Conservation (phyloP, 2,329 filamentous ascomycete species). For the Ceratocystis ficicola region DNA sequence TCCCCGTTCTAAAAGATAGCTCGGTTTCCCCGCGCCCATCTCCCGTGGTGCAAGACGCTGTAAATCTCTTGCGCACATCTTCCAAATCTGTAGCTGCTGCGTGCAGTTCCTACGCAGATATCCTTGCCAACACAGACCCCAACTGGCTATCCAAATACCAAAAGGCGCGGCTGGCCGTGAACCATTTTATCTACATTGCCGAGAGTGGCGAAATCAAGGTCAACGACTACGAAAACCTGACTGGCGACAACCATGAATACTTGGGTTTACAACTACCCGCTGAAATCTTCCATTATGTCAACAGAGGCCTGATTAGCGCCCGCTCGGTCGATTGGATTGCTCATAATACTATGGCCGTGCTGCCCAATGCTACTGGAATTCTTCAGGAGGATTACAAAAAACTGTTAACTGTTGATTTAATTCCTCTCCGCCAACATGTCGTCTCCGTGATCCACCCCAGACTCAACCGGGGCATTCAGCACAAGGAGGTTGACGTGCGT, state of each 20-base stretch:
- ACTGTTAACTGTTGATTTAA: constrained; percentile 62
- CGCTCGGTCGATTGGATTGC: constrained; percentile 73
- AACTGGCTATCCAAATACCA: constrained; percentile 78
- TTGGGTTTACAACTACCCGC: constrained; percentile 80
- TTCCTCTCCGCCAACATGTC: constrained; percentile 61
- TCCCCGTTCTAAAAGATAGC: constrained; percentile 60
- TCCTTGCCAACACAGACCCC: constrained; percentile 56
- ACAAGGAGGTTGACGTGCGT: constrained; percentile 62
- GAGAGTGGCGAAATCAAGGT: constrained; percentile 66
- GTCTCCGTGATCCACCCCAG: constrained; percentile 67
- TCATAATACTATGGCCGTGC: constrained; percentile 62
- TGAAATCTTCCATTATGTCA: constrained; percentile 83
- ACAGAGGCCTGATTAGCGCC: constrained; percentile 66
- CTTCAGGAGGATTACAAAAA: constrained; percentile 68
- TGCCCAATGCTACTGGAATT: constrained; percentile 75
- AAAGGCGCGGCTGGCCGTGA: constrained; percentile 71
- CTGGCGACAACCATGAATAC: constrained; percentile 76
- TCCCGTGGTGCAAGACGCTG: constrained; percentile 58
- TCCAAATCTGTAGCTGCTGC: constrained; percentile 59
- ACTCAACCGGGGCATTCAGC: constrained; percentile 71
- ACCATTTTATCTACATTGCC: constrained; percentile 75
- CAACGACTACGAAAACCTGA: constrained; percentile 59
- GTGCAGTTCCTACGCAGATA: constrained; percentile 68
- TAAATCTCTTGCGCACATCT: constrained; percentile 60
- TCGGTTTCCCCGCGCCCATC: constrained; percentile 43